Base-by-base conservation (phyloP, 1,284 basidiomycete genomes). In the Coriolopsis trogii region DNA sequence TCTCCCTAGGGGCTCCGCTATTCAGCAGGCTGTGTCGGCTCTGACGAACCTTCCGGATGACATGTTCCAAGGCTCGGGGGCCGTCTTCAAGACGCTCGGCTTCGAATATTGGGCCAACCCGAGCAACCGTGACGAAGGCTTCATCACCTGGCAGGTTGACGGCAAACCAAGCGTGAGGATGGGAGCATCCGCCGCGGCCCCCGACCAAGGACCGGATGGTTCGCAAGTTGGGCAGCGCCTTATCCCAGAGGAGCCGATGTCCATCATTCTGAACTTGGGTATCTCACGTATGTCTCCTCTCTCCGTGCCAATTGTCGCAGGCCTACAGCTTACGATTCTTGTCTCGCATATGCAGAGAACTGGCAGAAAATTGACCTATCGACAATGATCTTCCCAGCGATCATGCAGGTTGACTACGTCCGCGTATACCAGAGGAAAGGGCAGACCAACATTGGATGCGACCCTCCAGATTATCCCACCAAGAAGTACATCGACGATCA, bases 101-200 rank as follows among this genome's bases (percentile, higher is more conserved):
- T 84, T 90, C 59, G 89, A 91, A 67, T 89, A 86, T 60, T 84
- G 76, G 71, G 73, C 80, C 7, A 77, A 89, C 63, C 79, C 80
- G 1, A 68, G 73, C 3, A 73, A 83, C 51, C 75, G 76, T 0
- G 58, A 65, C 2, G 77, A 79, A 15, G 85, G 85, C 0, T 87
- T 77, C 64, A 80, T 90, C 20, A 80, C 80, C 2, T 91, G 89
- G 89, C 74, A 79, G 61, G 74, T 77, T 15, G 75, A 84, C 51
- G 84, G 82, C 7, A 67, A 69, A 51, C 69, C 71, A n/a, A 74
- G 75, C 6, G 76, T 78, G 58, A 75, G 78, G 6, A 64, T 91
- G 60, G 74, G 79, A 8, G 82, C 84, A 0, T 47, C 58, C 1
- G 78, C 85, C 26, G 72, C 89, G 6, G 80, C 71, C 0, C 72